Evolutionary conservation across 2,329 filamentous ascomycete genomes (phyloP).

Genomic region (Didymellaceae sp.): DNA sequence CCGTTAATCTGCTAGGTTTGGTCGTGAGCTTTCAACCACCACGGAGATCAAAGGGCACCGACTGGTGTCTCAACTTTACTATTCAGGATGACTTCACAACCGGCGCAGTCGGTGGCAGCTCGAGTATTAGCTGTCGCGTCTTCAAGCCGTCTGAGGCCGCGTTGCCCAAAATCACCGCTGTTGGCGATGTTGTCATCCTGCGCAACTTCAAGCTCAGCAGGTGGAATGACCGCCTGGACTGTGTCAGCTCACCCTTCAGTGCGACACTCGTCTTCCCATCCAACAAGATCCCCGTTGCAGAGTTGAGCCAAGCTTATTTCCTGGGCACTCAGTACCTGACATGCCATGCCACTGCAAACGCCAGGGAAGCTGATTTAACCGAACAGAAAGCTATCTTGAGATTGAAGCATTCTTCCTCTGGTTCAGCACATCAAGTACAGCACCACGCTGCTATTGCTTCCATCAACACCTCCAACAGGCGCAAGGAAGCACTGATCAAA

Average conservation of each 20-base stretch:
- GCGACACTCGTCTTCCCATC: conserved; percentile 27
- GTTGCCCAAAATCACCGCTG: conserved; percentile 54
- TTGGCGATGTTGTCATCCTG: conserved; percentile 71
- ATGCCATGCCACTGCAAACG: conserved; percentile 9
- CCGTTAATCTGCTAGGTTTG: conserved; percentile 74
- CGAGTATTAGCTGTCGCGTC: conserved; percentile 33
- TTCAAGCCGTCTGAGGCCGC: conserved; percentile 25
- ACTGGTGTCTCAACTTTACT: conserved; percentile 53
- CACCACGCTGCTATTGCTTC: conserved; percentile 20
- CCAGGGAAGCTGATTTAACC: conserved; percentile 13
- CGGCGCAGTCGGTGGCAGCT: conserved; percentile 19
- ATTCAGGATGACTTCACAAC: conserved; percentile 48
- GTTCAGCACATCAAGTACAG: conserved; percentile 20
- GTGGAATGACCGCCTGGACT: conserved; percentile 29
- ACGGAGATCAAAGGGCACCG: conserved; percentile 59
- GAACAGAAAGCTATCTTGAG: conserved; percentile 37
- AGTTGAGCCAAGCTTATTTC: conserved; percentile 27
- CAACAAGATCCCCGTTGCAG: conserved; percentile 26
- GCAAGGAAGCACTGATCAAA: conserved; percentile 63
- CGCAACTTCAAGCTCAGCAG: conserved; percentile 42
- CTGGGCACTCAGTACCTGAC: conserved; percentile 23
- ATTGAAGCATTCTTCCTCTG: conserved; percentile 31
- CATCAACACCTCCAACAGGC: conserved; percentile 8
- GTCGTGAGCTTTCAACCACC: conserved; percentile 68
- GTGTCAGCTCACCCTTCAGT: conserved; percentile 10